Conservation (phyloP, 2,329 filamentous ascomycete genomes). For the Aspergillus sp. region DNA sequence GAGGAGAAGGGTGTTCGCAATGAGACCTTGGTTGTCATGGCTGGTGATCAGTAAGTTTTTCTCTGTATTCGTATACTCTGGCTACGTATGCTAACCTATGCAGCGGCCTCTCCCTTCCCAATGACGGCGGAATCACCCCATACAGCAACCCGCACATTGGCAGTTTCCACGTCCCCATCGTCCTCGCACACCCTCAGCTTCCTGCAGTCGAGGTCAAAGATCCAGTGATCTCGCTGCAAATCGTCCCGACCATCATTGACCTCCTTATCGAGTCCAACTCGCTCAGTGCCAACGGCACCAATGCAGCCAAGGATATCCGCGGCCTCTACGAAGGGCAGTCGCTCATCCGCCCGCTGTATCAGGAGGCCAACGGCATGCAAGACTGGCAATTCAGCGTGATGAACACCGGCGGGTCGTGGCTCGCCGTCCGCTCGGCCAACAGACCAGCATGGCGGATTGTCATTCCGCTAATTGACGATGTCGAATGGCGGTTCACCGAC, state of each 20-base stretch:
- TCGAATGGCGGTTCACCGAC: conserved; percentile 36
- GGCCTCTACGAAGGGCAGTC: conserved; percentile 36
- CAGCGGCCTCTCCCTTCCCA: conserved; percentile 35
- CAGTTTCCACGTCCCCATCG: conserved; percentile 35
- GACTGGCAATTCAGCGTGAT: conserved; percentile 38
- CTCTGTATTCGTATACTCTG: background rate
- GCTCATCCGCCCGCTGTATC: conserved; percentile 28
- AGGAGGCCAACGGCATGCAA: conserved; percentile 19
- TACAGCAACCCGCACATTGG: conserved; percentile 35
- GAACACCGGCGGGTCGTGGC: conserved; percentile 35
- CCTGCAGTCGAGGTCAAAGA: conserved; percentile 28
- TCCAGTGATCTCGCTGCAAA: conserved; percentile 31
- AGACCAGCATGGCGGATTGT: conserved; percentile 29
- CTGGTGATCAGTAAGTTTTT: conserved; percentile 32
- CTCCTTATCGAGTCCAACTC: conserved; percentile 32
- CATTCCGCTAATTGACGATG: conserved; percentile 30
- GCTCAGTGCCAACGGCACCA: conserved; percentile 21
- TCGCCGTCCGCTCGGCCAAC: conserved; percentile 31
- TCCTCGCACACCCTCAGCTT: conserved; percentile 33
- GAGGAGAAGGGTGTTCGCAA: conserved; percentile 32
- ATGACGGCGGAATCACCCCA: conserved; percentile 34
- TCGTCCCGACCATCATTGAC: conserved; percentile 33
- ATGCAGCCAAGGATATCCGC: conserved; percentile 25
- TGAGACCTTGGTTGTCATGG: conserved; percentile 35
- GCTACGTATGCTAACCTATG: background rate